phyloP scores from a whole-genome alignment of 1,284 basidiomycete genomes.

The Kwoniella shivajii region DNA sequence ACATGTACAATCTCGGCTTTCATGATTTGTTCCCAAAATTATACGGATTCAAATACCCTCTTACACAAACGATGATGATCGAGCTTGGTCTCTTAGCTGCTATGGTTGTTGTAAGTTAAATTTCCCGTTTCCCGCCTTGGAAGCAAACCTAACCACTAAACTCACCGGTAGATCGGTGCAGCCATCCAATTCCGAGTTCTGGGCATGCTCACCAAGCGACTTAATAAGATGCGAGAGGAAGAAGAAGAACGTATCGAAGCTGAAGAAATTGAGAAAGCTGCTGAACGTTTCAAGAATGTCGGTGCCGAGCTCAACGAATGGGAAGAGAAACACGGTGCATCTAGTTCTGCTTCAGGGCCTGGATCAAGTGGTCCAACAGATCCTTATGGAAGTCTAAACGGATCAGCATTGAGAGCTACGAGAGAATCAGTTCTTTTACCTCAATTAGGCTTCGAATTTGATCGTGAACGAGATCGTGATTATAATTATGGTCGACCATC shows the following conservation, averaged over 20 bases:
- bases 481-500: slow-evolving; percentile 12
- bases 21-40: slow-evolving; percentile 74
- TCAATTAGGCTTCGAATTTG: slow-evolving; percentile 26
- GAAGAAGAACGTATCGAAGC: slow-evolving; percentile 74
- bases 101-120: slow-evolving; percentile 56
- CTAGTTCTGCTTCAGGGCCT: slow-evolving; percentile 2
- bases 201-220: slow-evolving; percentile 71
- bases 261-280: slow-evolving; percentile 73
- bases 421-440: slow-evolving; percentile 21
- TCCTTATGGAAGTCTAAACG: slow-evolving; percentile 4
- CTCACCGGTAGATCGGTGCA: slow-evolving; percentile 67
- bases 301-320: slow-evolving; percentile 76
- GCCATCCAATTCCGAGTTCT: slow-evolving; percentile 88
- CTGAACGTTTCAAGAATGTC: slow-evolving; percentile 68
- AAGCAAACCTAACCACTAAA: not conserved
- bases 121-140: not conserved
- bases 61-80: slow-evolving; percentile 88
- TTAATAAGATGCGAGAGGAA: slow-evolving; percentile 70
- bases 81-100: slow-evolving; percentile 85
- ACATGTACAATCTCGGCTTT: slow-evolving; percentile 85
- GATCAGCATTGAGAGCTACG: not conserved
- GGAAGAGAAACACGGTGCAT: slow-evolving; percentile 76
- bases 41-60: slow-evolving; percentile 72
- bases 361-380: slow-evolving; percentile 1
- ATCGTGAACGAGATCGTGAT: not conserved